phyloP scores from a whole-genome alignment of 306 rosid species.

The peach (Prunus persica) region DNA sequence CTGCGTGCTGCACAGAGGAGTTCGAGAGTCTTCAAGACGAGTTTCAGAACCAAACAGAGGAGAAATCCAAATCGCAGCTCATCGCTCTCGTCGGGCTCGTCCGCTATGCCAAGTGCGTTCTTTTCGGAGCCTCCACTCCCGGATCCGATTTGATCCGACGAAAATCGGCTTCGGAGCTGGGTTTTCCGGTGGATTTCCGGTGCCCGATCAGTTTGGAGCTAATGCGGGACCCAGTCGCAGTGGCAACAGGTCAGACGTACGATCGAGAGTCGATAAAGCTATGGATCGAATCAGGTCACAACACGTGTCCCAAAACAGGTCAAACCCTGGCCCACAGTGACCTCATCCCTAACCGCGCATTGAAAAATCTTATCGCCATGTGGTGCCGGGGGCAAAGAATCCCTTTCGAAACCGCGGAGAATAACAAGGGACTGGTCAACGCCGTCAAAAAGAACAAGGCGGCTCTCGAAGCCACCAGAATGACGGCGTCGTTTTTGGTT shows the following conservation, averaged over 20 bases:
- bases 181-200: conserved; percentile 61
- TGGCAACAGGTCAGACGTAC: conserved; percentile 96
- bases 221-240: conserved; percentile 83
- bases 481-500: conserved; percentile 71
- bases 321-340: conserved; percentile 66
- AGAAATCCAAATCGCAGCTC: conserved; percentile 58
- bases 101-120: conserved; percentile 77
- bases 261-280: conserved; percentile 64
- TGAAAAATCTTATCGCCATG: conserved; percentile 63
- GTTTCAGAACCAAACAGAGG: conserved; percentile 56
- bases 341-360: conserved; percentile 60
- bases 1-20: conserved; percentile 70
- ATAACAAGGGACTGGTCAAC: conserved; percentile 24
- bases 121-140: conserved; percentile 71
- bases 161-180: conserved; percentile 37
- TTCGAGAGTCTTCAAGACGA: conserved; percentile 71
- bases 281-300: conserved; percentile 86
- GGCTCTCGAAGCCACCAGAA: conserved; percentile 69
- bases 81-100: conserved; percentile 73
- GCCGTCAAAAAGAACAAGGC: conserved; percentile 50
- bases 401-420: conserved; percentile 47
- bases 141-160: neutral
- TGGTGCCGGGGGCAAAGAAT: conserved; percentile 83
- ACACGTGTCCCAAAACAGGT: conserved; percentile 96
- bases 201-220: conserved; percentile 82